These are phyloP conservation scores for Rhinocladiella similis DNA, from an alignment of 2,329 filamentous ascomycete species.

Conservation along the genomic window DNA sequence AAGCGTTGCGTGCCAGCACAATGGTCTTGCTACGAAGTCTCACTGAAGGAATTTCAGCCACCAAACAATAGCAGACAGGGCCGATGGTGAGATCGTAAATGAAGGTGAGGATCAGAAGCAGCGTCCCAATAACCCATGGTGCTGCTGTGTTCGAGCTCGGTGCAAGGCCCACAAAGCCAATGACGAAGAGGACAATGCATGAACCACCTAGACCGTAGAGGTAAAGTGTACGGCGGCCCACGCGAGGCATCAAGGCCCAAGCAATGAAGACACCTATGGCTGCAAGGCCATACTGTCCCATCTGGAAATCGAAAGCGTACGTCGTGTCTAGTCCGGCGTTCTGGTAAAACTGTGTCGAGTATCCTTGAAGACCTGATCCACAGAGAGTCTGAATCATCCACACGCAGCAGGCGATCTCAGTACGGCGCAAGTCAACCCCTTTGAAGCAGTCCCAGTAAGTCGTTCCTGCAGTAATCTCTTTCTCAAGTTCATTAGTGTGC, in stretches of 20 bases:
- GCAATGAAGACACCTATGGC: constrained; percentile 52
- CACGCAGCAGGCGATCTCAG: constrained; percentile 39
- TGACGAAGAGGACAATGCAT: constrained; percentile 31
- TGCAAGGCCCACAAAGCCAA: constrained; percentile 29
- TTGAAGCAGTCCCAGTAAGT: constrained; percentile 34
- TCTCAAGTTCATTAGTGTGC: constrained; percentile 37
- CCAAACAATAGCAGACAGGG: constrained; percentile 53
- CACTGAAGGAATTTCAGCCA: constrained; percentile 55
- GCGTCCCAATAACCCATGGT: constrained; percentile 27
- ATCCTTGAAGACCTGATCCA: constrained; percentile 33
- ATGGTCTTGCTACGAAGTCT: constrained; percentile 56
- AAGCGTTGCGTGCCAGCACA: constrained; percentile 51
- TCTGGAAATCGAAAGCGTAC: constrained; percentile 44
- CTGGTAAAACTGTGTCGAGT: constrained; percentile 36
- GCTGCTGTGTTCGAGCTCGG: constrained; percentile 18
- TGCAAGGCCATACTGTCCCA: constrained; percentile 64
- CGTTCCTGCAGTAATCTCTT: constrained; percentile 22
- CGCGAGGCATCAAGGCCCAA: constrained; percentile 43
- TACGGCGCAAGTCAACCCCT: constrained; percentile 37
- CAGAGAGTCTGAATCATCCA: constrained; percentile 52
- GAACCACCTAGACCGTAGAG: constrained; percentile 34
- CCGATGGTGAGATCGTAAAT: constrained; percentile 58
- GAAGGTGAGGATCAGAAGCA: constrained; percentile 53
- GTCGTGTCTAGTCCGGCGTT: constrained; percentile 36
- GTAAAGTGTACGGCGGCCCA: constrained; percentile 43